A percentile compares a stretch with the other conserved stretches of the same genome.
Evolutionary conservation across 106 monocot genomes (phyloP).

Genomic region (Cymbidium sinense): DNA sequence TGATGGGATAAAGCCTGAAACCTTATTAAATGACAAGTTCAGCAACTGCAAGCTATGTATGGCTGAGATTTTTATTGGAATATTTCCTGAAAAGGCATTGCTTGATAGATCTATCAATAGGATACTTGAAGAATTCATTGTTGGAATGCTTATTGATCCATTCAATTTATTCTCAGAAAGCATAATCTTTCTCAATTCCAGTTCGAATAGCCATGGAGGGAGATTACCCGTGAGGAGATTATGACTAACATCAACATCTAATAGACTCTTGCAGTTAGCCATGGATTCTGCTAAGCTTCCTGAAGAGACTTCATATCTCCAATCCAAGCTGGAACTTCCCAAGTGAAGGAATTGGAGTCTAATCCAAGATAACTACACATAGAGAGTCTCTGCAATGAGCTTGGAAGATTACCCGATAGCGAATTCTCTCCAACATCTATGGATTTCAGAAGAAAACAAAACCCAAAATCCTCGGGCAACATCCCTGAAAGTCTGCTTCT

Average conservation of each 20-base stretch:
- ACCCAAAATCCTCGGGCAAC: conserved; percentile 38
- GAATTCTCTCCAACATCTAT: conserved; percentile 43
- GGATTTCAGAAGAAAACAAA: conserved; percentile 30
- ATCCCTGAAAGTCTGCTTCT: conserved; percentile 37
- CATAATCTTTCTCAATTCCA: conserved; percentile 25
- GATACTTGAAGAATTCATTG: neutral
- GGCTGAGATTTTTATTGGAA: neutral
- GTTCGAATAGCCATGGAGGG: conserved; percentile 41
- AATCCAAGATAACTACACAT: conserved; percentile 24
- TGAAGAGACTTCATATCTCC: conserved; percentile 35
- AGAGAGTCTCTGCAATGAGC: conserved; percentile 35
- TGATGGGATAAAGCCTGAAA: conserved; percentile 29
- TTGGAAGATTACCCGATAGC: conserved; percentile 42
- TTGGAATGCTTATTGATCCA: conserved; percentile 2
- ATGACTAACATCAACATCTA: conserved; percentile 32
- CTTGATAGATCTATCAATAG: conserved; percentile 28
- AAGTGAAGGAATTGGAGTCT: conserved; percentile 36
- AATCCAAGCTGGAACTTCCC: conserved; percentile 42
- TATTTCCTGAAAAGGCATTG: conserved; percentile 27
- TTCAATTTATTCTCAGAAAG: conserved; percentile 11
- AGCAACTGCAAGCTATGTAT: conserved; percentile 16
- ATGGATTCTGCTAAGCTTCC: conserved; percentile 55
- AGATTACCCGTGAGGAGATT: conserved; percentile 41
- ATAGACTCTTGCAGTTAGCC: conserved; percentile 17
- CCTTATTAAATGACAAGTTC: conserved; percentile 27